A percentile compares a stretch with the other conserved stretches of the same genome.
These are phyloP conservation scores for Penicillium manginii DNA, from an alignment of 495 filamentous ascomycete genomes.

Conservation along the genomic window DNA sequence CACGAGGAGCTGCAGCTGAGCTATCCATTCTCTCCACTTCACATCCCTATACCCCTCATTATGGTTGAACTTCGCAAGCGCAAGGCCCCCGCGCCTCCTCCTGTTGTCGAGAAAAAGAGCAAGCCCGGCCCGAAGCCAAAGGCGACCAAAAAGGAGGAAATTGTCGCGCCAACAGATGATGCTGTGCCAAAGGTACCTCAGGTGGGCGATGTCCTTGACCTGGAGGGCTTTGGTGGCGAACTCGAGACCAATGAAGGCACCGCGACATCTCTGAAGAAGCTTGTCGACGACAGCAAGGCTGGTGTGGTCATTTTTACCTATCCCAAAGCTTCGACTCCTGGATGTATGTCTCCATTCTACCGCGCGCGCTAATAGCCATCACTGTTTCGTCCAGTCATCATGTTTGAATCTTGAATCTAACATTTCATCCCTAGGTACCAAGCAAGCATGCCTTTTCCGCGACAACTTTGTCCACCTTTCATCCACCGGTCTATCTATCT, in stretches of 20 bases:
- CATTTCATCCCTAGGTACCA: slow-evolving; percentile 65
- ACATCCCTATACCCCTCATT: slow-evolving; percentile 7
- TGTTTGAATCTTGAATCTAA: background rate
- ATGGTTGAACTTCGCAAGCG: slow-evolving; percentile 76
- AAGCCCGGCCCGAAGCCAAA: slow-evolving; percentile 52
- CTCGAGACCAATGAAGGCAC: slow-evolving; percentile 81
- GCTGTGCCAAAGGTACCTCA: slow-evolving; percentile 33
- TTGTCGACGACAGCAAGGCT: slow-evolving; percentile 79
- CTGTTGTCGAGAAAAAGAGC: slow-evolving; percentile 59
- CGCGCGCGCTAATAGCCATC: background rate
- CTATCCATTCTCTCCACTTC: background rate
- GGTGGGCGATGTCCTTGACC: slow-evolving; percentile 58
- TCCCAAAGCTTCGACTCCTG: slow-evolving; percentile 91
- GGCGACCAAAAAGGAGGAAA: slow-evolving; percentile 38
- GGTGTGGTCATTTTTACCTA: slow-evolving; percentile 95
- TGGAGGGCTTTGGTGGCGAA: slow-evolving; percentile 80
- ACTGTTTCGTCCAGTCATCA: background rate
- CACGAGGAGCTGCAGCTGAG: slow-evolving; percentile 3
- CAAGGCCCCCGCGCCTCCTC: slow-evolving; percentile 63
- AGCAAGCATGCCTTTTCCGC: slow-evolving; percentile 89
- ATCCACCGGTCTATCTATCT: slow-evolving; percentile 82
- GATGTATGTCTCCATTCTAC: slow-evolving; percentile 69
- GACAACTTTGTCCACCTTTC: slow-evolving; percentile 77
- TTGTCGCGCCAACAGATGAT: slow-evolving; percentile 8
- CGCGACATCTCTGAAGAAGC: slow-evolving; percentile 72